These are phyloP conservation scores for Penicillium sp. DNA, from an alignment of 2,329 filamentous ascomycete genomes.

Conservation along the genomic window DNA sequence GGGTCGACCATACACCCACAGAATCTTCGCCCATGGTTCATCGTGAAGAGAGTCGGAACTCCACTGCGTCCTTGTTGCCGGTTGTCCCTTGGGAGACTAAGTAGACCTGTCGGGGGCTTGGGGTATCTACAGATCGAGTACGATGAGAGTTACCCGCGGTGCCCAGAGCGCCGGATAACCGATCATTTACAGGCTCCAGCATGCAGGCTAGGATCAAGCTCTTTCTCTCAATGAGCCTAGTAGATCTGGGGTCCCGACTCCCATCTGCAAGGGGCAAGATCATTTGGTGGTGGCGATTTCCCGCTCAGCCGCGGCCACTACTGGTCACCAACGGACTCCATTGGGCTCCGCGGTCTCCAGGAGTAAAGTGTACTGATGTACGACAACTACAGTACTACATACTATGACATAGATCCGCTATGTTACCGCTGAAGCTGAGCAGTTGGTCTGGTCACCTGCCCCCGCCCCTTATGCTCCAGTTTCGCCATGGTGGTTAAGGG, in stretches of 20 bases:
- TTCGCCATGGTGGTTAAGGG: not conserved
- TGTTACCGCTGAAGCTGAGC: not conserved
- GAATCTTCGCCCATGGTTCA: constrained; percentile 20
- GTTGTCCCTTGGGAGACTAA: constrained; percentile 3
- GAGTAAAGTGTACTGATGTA: too few relatives aligned
- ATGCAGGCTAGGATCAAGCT: constrained; percentile 9
- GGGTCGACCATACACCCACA: constrained; percentile 7
- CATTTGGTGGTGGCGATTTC: constrained; percentile 22
- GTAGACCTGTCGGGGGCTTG: not conserved
- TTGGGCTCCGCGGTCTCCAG: constrained; percentile 3
- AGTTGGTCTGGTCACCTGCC: not conserved
- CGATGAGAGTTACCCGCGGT: not conserved
- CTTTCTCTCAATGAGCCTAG: not conserved
- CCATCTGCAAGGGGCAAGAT: constrained; percentile 34
- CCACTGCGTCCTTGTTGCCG: constrained; percentile 9
- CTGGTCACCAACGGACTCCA: not conserved
- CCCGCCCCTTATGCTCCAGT: not conserved
- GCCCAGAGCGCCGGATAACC: not conserved
- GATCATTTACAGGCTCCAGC: not conserved
- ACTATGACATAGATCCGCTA: not conserved
- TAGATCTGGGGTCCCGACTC: constrained; percentile 31
- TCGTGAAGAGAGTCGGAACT: constrained; percentile 12
- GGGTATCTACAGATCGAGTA: not conserved
- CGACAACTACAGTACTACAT: not conserved
- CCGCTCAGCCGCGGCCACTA: constrained; percentile 8